A percentile compares a stretch with the other conserved stretches of the same genome.
These are phyloP conservation scores for Paragyromitra xinjiangensis DNA, from an alignment of 495 filamentous ascomycete genomes.

Conservation along the genomic window DNA sequence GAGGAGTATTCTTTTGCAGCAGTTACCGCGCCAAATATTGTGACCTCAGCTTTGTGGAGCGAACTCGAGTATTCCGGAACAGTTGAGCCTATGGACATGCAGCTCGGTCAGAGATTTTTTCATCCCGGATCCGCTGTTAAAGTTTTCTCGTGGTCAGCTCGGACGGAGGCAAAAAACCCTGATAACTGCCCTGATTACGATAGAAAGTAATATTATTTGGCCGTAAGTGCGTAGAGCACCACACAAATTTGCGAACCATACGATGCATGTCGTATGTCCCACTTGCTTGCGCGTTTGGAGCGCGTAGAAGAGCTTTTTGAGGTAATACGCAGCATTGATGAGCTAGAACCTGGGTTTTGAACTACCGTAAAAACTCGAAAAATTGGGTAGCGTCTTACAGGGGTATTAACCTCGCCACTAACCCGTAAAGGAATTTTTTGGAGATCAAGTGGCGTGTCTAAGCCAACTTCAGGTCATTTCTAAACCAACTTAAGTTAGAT, in stretches of 20 bases:
- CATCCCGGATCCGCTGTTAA: not conserved
- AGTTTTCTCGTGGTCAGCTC: not conserved
- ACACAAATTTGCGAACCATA: not conserved
- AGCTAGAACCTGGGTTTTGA: not conserved
- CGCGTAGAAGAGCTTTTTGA: not conserved
- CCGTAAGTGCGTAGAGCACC: not conserved
- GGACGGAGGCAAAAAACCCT: not conserved
- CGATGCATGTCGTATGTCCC: slow-evolving; percentile 7
- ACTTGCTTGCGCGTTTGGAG: not conserved
- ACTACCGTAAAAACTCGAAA: no score
- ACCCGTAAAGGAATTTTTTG: no score
- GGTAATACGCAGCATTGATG: not conserved
- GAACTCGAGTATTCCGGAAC: not conserved
- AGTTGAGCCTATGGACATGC: slow-evolving; percentile 23
- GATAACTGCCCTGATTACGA: not conserved
- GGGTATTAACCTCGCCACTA: no score
- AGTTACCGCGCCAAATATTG: not conserved
- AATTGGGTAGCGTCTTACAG: no score
- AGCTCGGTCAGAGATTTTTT: not conserved
- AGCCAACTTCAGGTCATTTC: no score
- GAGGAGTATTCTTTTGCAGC: not conserved
- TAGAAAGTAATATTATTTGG: not conserved
- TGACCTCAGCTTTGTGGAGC: not conserved
- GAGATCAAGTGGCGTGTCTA: no score
- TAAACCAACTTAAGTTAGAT: no score